Conservation (phyloP, 176 grass and related monocot genomes). For the Areca catechu region DNA sequence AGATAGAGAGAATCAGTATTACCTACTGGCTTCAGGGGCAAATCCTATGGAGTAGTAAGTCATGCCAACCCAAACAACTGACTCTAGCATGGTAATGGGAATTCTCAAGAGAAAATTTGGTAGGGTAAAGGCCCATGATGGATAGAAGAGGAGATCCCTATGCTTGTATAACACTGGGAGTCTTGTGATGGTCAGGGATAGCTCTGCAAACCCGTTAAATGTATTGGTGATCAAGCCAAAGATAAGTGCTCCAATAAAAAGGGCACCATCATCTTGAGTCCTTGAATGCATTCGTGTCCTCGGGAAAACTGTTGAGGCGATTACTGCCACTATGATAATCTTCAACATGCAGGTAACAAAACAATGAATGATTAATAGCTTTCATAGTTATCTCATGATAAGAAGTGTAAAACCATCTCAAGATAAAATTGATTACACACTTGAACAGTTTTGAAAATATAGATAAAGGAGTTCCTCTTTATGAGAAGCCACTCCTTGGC, state of each 20-base stretch:
- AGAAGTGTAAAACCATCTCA: too few species aligned
- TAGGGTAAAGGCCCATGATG: slow-evolving; percentile 78
- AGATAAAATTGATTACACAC: slow-evolving; percentile 11
- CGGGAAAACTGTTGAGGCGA: slow-evolving; percentile 62
- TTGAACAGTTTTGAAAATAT: slow-evolving; percentile 87
- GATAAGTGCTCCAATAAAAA: slow-evolving; percentile 80
- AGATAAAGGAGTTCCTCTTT: slow-evolving; percentile 92
- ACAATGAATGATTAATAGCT: too few species aligned
- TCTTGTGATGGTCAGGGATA: slow-evolving; percentile 63
- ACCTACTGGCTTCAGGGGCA: slow-evolving; percentile 88
- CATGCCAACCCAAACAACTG: slow-evolving; percentile 66
- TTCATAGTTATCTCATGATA: too few species aligned
- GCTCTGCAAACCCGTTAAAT: slow-evolving; percentile 98
- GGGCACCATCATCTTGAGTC: slow-evolving; percentile 55
- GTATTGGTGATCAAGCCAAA: slow-evolving; percentile 75
- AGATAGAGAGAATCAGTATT: not conserved
- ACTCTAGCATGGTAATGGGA: slow-evolving; percentile 79
- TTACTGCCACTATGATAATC: slow-evolving; percentile 68
- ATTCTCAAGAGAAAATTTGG: slow-evolving; percentile 70
- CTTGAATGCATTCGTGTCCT: slow-evolving; percentile 72
- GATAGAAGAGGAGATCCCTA: slow-evolving; percentile 93
- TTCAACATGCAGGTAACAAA: slow-evolving; percentile 7
- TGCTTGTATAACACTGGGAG: slow-evolving; percentile 98
- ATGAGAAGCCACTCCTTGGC: slow-evolving; percentile 98
- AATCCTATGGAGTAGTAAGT: slow-evolving; percentile 88